A percentile compares a stretch with the other conserved stretches of the same genome.
Conservation (phyloP, 2,329 filamentous ascomycete genomes). For the Achaetomium macrosporum region DNA sequence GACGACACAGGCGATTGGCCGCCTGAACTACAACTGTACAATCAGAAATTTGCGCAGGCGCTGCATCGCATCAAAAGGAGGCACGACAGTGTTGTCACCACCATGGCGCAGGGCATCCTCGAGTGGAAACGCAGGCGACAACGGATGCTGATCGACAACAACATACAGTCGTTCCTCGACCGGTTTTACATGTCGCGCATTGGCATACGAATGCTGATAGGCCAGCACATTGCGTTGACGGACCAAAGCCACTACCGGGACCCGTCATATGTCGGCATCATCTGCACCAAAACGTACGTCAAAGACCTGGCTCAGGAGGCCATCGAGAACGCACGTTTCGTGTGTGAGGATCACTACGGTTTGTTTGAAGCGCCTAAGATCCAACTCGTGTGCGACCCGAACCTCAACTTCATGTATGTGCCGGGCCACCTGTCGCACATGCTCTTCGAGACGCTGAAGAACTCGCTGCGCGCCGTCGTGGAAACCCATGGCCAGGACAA, state of each 20-base stretch:
- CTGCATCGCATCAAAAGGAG: constrained; percentile 91
- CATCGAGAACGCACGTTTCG: constrained; percentile 97
- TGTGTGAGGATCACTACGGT: constrained; percentile 97
- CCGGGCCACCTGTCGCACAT: constrained; percentile 98
- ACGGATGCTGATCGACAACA: constrained; percentile 96
- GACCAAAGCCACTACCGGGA: constrained; percentile 87
- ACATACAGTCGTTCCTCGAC: constrained; percentile 95
- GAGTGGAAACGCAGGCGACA: constrained; percentile 97
- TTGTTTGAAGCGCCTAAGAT: constrained; percentile 95
- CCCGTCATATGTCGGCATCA: constrained; percentile 94
- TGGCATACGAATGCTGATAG: constrained; percentile 97
- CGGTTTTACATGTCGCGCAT: constrained; percentile 99
- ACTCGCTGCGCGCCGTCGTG: constrained; percentile 92
- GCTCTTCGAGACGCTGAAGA: constrained; percentile 99
- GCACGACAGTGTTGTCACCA: constrained; percentile 96
- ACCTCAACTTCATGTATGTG: constrained; percentile 98
- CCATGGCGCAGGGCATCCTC: constrained; percentile 93
- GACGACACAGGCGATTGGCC: constrained; percentile 90
- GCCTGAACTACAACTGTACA: constrained; percentile 89
- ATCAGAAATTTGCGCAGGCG: constrained; percentile 80
- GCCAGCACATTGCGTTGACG: constrained; percentile 94
- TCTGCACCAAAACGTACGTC: constrained; percentile 98
- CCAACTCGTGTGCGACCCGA: constrained; percentile 89
- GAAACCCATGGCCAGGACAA: constrained; percentile 93
- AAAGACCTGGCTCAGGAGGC: constrained; percentile 91